These are phyloP conservation scores for Talaromyces wortmannii DNA, from an alignment of 495 filamentous ascomycete genomes.

Conservation along the genomic window DNA sequence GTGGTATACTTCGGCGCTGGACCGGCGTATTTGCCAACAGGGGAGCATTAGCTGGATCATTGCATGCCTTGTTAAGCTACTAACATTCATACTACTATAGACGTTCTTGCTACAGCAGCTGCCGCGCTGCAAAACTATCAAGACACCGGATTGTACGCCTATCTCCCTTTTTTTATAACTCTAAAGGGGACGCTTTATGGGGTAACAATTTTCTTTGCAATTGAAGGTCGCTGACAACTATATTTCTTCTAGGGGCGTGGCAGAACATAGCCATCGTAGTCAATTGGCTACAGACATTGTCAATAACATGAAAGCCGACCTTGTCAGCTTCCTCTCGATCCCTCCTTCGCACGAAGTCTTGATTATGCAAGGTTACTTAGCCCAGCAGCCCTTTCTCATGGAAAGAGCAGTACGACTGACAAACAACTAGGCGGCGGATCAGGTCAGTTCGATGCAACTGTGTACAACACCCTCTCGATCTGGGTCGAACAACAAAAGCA, in stretches of 20 bases:
- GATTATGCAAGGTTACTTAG: slow-evolving; percentile 59
- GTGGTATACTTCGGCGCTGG: slow-evolving; percentile 80
- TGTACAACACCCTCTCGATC: slow-evolving; percentile 71
- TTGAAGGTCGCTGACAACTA: too few relatives aligned
- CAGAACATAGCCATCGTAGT: slow-evolving; percentile 89
- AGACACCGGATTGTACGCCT: slow-evolving; percentile 65
- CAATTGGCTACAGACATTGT: slow-evolving; percentile 64
- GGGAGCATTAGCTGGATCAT: too few relatives aligned
- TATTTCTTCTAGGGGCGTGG: slow-evolving; percentile 27
- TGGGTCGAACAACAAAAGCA: slow-evolving; percentile 59
- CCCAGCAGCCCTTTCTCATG: neutral
- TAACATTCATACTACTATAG: too few relatives aligned
- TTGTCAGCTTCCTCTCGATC: slow-evolving; percentile 65
- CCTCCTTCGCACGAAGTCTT: slow-evolving; percentile 70
- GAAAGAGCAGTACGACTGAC: neutral
- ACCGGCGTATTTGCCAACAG: slow-evolving; percentile 74
- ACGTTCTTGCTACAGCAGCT: slow-evolving; percentile 53
- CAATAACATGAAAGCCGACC: slow-evolving; percentile 55
- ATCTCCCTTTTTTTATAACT: too few relatives aligned
- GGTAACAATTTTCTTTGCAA: too few relatives aligned
- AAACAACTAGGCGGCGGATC: slow-evolving; percentile 52
- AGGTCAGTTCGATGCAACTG: slow-evolving; percentile 73
- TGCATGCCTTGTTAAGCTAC: too few relatives aligned
- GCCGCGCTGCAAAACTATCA: slow-evolving; percentile 72
- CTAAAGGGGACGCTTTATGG: too few relatives aligned